Percentiles rank a stretch among this genome's conserved stretches.
Conservation (phyloP, 441 rosid genomes). For the Erodium moschatum region DNA sequence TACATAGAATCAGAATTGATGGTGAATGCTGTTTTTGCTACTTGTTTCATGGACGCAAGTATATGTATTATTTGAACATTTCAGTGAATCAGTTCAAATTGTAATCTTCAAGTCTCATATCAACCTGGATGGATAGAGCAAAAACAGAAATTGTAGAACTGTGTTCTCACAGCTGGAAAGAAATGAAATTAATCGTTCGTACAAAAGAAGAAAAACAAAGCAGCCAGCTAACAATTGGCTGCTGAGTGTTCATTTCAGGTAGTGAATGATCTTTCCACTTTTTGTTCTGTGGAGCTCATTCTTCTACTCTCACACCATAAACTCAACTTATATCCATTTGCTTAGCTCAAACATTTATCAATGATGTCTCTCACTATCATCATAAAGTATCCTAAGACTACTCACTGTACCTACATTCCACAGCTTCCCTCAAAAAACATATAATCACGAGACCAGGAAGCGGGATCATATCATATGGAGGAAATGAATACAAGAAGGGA, state of each 20-base stretch:
- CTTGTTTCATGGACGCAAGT: too few relatives aligned
- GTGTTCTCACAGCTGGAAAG: background rate
- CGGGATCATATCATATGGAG: slow-evolving; percentile 22
- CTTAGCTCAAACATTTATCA: too few relatives aligned
- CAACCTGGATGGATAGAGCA: background rate
- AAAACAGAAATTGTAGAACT: background rate
- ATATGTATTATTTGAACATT: too few relatives aligned
- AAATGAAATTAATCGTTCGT: background rate
- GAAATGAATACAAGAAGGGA: slow-evolving; percentile 14
- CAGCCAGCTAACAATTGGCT: background rate
- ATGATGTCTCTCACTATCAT: background rate
- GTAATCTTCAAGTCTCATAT: too few relatives aligned
- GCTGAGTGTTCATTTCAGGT: background rate
- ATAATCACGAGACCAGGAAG: slow-evolving; percentile 24
- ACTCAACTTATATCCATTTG: background rate
- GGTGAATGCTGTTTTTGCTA: too few relatives aligned
- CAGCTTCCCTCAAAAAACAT: slow-evolving; percentile 32
- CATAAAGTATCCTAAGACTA: slow-evolving; percentile 20
- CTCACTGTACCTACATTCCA: slow-evolving; percentile 19
- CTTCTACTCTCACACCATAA: background rate
- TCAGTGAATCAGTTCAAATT: too few relatives aligned
- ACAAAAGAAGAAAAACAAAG: background rate
- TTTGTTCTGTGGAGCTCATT: background rate
- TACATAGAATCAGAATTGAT: too few relatives aligned
- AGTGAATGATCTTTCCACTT: background rate